Conservation (phyloP, 352 stramenopile genomes). For the Thraustochytrium sp. region DNA sequence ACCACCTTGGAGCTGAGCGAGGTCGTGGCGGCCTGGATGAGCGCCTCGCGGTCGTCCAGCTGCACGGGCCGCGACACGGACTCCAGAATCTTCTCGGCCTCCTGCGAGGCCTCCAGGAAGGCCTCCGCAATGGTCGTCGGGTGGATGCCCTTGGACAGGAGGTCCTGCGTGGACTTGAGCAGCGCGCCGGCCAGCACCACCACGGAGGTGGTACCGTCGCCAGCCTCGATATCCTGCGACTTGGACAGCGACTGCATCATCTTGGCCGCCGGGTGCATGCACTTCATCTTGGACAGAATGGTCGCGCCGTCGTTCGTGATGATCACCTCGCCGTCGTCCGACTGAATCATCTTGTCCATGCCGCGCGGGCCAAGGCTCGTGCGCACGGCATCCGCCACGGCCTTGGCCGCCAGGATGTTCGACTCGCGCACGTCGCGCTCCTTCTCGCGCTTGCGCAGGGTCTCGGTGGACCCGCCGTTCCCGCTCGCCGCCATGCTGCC, state of each 20-base stretch:
- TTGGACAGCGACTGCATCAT: constrained; percentile 99
- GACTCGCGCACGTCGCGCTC: constrained; percentile 41
- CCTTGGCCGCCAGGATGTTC: constrained; percentile 54
- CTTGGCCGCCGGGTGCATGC: constrained; percentile 96
- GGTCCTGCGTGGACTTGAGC: constrained; percentile 62
- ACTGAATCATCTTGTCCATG: constrained; percentile 99
- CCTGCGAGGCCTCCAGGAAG: constrained; percentile 84
- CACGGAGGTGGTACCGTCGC: constrained; percentile 94
- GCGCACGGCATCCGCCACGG: constrained; percentile 94
- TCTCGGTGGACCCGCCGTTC: not conserved
- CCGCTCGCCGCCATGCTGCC: too few relatives aligned
- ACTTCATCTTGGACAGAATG: constrained; percentile 96
- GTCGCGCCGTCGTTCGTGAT: constrained; percentile 99
- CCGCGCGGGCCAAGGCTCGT: constrained; percentile 91
- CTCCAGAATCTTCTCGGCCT: constrained; percentile 75
- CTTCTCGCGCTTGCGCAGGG: constrained; percentile 22
- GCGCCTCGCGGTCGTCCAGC: constrained; percentile 82
- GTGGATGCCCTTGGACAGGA: constrained; percentile 90
- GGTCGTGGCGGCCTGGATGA: constrained; percentile 97
- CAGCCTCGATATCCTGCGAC: constrained; percentile 98
- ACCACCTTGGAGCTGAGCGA: constrained; percentile 67
- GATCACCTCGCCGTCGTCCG: constrained; percentile 89
- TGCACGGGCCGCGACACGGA: constrained; percentile 83
- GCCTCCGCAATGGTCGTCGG: constrained; percentile 93
- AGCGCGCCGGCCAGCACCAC: constrained; percentile 97